A percentile compares a stretch with the other conserved stretches of the same genome.
phyloP scores from a whole-genome alignment of 768 basidiomycete genomes.

The Rhodocollybia butyracea region DNA sequence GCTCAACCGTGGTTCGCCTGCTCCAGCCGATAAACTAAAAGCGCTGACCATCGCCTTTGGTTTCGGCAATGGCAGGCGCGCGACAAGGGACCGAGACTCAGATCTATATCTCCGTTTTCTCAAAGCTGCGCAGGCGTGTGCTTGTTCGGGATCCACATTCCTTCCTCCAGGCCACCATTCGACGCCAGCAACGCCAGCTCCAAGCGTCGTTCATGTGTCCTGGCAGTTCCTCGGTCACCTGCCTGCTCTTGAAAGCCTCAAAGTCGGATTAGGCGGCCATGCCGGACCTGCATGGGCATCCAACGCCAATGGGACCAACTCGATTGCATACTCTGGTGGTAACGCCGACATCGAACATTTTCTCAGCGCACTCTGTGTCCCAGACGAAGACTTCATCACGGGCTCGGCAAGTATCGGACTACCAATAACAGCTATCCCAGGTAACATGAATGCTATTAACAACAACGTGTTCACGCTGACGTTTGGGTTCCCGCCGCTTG shows the following conservation, averaged over 20 bases:
- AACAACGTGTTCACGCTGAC: not conserved
- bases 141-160: not conserved
- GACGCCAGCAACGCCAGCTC: not conserved
- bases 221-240: conserved; percentile 69
- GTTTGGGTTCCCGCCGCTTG: not conserved
- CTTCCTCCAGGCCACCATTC: not conserved
- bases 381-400: not conserved
- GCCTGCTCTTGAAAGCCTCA: conserved; percentile 52
- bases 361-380: not conserved
- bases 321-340: conserved; percentile 48
- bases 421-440: no score
- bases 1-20: conserved; percentile 49
- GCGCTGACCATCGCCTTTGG: conserved; percentile 65
- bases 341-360: conserved; percentile 45
- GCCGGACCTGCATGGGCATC: not conserved
- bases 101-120: not conserved
- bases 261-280: conserved; percentile 44
- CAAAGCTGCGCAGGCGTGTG: not conserved
- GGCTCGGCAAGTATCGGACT: not conserved
- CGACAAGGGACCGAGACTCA: not conserved
- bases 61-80: conserved; percentile 17
- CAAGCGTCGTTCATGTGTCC: conserved; percentile 49
- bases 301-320: conserved; percentile 60
- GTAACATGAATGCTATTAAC: not conserved
- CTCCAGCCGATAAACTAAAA: conserved; percentile 43